phyloP scores from a whole-genome alignment of 345 rosid genomes.

The Melaleuca quinquenervia region DNA sequence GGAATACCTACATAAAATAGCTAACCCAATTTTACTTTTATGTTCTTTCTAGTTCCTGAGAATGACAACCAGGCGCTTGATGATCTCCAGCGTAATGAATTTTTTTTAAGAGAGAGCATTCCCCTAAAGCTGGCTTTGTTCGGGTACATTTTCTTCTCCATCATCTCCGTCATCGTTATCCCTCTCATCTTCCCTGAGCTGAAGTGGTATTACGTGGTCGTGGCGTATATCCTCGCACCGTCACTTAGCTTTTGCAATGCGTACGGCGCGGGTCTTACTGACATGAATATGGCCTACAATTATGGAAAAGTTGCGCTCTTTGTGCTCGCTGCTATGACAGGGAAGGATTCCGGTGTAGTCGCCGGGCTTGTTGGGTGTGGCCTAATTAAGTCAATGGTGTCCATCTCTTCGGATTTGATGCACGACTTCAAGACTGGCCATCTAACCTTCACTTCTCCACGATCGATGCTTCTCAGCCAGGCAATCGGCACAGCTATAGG shows the following conservation, averaged over 20 bases:
- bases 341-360: constrained; percentile 58
- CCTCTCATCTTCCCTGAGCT: constrained; percentile 85
- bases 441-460: constrained; percentile 79
- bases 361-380: constrained; percentile 93
- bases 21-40: background rate
- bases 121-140: constrained; percentile 69
- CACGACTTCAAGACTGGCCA: constrained; percentile 95
- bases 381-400: constrained; percentile 73
- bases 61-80: constrained; percentile 5
- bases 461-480: constrained; percentile 83
- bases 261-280: constrained; percentile 89
- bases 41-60: constrained; percentile 16
- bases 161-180: constrained; percentile 54
- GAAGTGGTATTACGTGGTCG: constrained; percentile 81
- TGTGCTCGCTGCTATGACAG: constrained; percentile 63
- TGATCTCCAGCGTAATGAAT: constrained; percentile 43
- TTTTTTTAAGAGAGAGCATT: constrained; percentile 63
- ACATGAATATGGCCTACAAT: constrained; percentile 95
- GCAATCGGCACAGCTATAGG: constrained; percentile 84
- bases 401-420: constrained; percentile 87
- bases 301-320: constrained; percentile 92
- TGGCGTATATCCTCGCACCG: constrained; percentile 84
- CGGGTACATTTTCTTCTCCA: constrained; percentile 57
- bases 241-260: constrained; percentile 94
- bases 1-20: background rate